Conservation (phyloP, 805 yeast genomes). For the Pichia occidentalis region DNA sequence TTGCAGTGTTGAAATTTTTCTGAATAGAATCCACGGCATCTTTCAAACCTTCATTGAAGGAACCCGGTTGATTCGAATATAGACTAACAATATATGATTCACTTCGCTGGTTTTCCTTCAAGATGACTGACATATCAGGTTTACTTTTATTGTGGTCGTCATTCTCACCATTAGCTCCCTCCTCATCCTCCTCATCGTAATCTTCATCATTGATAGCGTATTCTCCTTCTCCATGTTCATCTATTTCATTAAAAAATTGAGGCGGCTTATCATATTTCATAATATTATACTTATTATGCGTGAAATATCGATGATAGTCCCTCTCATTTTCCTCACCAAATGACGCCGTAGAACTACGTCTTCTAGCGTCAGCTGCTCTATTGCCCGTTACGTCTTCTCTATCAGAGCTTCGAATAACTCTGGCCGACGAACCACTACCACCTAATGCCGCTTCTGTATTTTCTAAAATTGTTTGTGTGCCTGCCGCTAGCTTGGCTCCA, state of each 20-base stretch:
- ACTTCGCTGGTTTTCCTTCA: too few species aligned
- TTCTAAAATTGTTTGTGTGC: slow-evolving; percentile 77
- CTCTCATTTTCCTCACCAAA: slow-evolving; percentile 24
- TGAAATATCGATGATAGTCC: slow-evolving; percentile 10
- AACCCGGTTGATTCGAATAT: slow-evolving; percentile 79
- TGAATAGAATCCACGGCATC: slow-evolving; percentile 73
- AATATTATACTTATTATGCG: slow-evolving; percentile 2
- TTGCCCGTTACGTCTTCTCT: slow-evolving; percentile 7
- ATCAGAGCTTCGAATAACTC: slow-evolving; percentile 15
- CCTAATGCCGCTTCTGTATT: slow-evolving; percentile 74
- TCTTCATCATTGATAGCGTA: slow-evolving; percentile 18
- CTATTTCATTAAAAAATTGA: slow-evolving; percentile 19
- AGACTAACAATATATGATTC: slow-evolving; percentile 50
- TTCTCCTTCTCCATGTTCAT: slow-evolving; percentile 15
- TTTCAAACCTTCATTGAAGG: slow-evolving; percentile 62
- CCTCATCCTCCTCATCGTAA: slow-evolving; percentile 25
- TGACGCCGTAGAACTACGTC: slow-evolving; percentile 24
- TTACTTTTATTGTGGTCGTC: slow-evolving; percentile 24
- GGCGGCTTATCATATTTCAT: slow-evolving; percentile 12
- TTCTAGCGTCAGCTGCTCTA: slow-evolving; percentile 9
- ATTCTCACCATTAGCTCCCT: slow-evolving; percentile 23
- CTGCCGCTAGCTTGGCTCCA: slow-evolving; percentile 81
- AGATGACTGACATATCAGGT: too few species aligned
- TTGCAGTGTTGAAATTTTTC: slow-evolving; percentile 58
- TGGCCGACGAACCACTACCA: slow-evolving; percentile 55